A percentile compares a stretch with the other conserved stretches of the same genome.
These are phyloP conservation scores for Lathyrus sativus DNA, from an alignment of 306 rosid species.

Conservation along the genomic window DNA sequence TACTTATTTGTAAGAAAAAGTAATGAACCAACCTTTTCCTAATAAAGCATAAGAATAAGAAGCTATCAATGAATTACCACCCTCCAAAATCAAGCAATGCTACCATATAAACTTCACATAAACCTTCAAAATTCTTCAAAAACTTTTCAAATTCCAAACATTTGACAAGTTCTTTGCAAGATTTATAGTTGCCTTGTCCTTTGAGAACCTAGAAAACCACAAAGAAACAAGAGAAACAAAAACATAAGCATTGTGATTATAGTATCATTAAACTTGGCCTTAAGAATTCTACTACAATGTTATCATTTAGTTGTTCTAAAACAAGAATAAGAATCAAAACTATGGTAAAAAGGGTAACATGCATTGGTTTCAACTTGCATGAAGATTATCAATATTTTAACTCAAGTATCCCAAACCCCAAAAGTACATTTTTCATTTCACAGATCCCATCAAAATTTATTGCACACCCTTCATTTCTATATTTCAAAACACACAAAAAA, in stretches of 20 bases:
- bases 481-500: constrained; percentile 37
- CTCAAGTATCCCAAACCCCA: constrained; percentile 50
- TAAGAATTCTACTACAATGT: not conserved
- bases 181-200: constrained; percentile 30
- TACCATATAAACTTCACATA: constrained; percentile 25
- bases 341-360: not conserved
- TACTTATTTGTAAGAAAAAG: not conserved
- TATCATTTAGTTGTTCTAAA: too few species aligned
- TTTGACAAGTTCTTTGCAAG: constrained; percentile 35
- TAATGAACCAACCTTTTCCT: constrained; percentile 38
- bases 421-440: constrained; percentile 39
- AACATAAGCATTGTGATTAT: constrained; percentile 35
- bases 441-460: constrained; percentile 46
- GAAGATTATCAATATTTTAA: constrained; percentile 46
- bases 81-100: constrained; percentile 30
- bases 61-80: constrained; percentile 21
- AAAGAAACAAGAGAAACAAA: constrained; percentile 28
- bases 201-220: constrained; percentile 31
- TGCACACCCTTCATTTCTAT: constrained; percentile 17
- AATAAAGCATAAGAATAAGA: constrained; percentile 25
- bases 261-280: constrained; percentile 31
- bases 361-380: constrained; percentile 46
- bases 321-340: constrained; percentile 39
- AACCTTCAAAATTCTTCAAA: constrained; percentile 2
- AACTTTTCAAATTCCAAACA: constrained; percentile 33